Percentiles rank a stretch among this genome's conserved stretches.
These are phyloP conservation scores for Candida montana DNA, from an alignment of 805 yeast genomes.

Conservation along the genomic window DNA sequence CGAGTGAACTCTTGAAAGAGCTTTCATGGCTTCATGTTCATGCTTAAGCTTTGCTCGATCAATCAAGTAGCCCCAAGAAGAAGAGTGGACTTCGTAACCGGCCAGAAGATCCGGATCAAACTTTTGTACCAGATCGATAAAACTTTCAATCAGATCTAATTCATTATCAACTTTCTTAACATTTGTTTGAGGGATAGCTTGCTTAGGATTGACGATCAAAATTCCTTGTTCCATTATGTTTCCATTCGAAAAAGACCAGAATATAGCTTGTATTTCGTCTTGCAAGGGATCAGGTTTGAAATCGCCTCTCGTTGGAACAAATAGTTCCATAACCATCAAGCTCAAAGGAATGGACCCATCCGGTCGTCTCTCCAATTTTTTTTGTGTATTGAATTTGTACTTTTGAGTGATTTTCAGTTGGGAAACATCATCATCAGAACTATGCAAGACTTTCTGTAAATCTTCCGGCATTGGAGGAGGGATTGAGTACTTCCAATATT, in stretches of 20 bases:
- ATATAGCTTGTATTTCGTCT: slow-evolving; percentile 55
- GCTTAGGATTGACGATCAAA: slow-evolving; percentile 23
- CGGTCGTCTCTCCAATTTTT: slow-evolving; percentile 29
- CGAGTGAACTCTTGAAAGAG: slow-evolving; percentile 53
- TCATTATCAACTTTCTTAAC: slow-evolving; percentile 45
- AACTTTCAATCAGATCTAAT: slow-evolving; percentile 46
- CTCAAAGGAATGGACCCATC: slow-evolving; percentile 45
- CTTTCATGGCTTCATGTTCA: slow-evolving; percentile 49
- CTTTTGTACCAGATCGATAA: slow-evolving; percentile 49
- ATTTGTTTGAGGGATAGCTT: slow-evolving; percentile 2
- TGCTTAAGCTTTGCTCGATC: slow-evolving; percentile 49
- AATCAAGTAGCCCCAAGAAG: slow-evolving; percentile 87
- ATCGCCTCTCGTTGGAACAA: slow-evolving; percentile 47
- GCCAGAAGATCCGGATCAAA: slow-evolving; percentile 85
- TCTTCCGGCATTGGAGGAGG: slow-evolving; percentile 44
- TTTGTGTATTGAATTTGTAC: slow-evolving; percentile 35
- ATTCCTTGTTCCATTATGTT: slow-evolving; percentile 35
- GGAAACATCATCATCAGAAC: slow-evolving; percentile 34
- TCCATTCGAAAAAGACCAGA: slow-evolving; percentile 57
- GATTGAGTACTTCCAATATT: slow-evolving; percentile 41
- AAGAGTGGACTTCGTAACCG: slow-evolving; percentile 76
- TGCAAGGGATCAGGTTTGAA: slow-evolving; percentile 57
- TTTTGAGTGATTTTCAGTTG: slow-evolving; percentile 46
- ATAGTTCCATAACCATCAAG: slow-evolving; percentile 63
- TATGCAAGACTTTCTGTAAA: no score